Percentiles rank a stretch among this genome's conserved stretches.
phyloP scores from a whole-genome alignment of 23 red algal species.

The Gracilariopsis chorda region DNA sequence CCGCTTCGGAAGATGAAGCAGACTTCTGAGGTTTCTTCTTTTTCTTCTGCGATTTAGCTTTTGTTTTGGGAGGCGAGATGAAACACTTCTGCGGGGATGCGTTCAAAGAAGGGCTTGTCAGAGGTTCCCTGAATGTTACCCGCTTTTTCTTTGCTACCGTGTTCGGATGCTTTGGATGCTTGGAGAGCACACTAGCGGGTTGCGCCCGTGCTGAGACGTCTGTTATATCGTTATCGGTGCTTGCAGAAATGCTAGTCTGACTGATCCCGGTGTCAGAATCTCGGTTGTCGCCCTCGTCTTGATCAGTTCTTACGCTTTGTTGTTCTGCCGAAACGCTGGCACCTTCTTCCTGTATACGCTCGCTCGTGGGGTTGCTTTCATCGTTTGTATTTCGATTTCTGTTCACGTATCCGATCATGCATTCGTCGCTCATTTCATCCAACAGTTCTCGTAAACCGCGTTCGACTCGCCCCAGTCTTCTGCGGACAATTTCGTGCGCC shows the following conservation, averaged over 20 bases:
- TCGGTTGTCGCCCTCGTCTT: neutral
- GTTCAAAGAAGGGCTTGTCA: neutral
- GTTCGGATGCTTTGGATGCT: neutral
- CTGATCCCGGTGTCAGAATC: neutral
- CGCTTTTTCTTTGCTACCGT: neutral
- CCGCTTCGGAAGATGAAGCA: neutral
- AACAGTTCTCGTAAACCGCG: neutral
- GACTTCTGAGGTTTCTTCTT: no score
- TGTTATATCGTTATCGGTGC: neutral
- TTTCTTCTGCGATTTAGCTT: neutral
- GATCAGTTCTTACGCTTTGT: no score
- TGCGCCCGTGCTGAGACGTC: neutral
- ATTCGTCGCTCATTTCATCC: neutral
- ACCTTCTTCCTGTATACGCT: neutral
- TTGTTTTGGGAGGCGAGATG: neutral
- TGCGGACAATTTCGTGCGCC: slow-evolving; percentile 34
- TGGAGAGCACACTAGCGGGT: neutral
- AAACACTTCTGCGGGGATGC: neutral
- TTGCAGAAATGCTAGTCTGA: no score
- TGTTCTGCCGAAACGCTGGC: neutral
- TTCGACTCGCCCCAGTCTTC: neutral
- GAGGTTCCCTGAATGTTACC: neutral
- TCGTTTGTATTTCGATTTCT: neutral
- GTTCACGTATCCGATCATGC: neutral
- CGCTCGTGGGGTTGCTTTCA: neutral